phyloP scores from a whole-genome alignment of 805 yeast genomes.

The Kazachstania bromeliacearum region DNA sequence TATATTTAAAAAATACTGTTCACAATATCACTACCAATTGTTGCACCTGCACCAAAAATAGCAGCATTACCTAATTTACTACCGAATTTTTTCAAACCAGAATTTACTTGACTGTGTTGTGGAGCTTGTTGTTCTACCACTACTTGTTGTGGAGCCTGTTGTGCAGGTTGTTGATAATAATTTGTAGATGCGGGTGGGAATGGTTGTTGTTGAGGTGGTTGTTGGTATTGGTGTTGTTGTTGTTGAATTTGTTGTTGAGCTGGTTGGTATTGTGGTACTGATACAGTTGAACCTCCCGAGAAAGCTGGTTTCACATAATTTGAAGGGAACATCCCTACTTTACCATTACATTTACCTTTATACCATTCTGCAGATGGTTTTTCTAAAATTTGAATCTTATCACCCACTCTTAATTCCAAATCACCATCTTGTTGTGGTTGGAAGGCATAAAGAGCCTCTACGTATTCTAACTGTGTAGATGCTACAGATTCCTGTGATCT shows the following conservation, averaged over 20 bases:
- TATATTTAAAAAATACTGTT: slow-evolving; percentile 51
- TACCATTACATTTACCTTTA: slow-evolving; percentile 57
- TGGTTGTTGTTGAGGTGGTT: slow-evolving; percentile 27
- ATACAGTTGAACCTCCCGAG: slow-evolving; percentile 17
- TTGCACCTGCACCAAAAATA: slow-evolving; percentile 93
- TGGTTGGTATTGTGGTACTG: slow-evolving; percentile 10
- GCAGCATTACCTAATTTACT: slow-evolving; percentile 86
- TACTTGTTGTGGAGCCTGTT: slow-evolving; percentile 25
- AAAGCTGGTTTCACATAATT: slow-evolving; percentile 55
- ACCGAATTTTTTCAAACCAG: slow-evolving; percentile 52
- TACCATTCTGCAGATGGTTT: slow-evolving; percentile 84
- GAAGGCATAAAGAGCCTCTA: slow-evolving; percentile 69
- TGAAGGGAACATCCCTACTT: slow-evolving; percentile 79
- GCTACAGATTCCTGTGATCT: slow-evolving; percentile 7
- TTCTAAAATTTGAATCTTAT: slow-evolving; percentile 58
- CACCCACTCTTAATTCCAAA: slow-evolving; percentile 54
- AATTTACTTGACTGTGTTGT: slow-evolving; percentile 24
- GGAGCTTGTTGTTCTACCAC: slow-evolving; percentile 24
- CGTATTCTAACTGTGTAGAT: slow-evolving; percentile 29
- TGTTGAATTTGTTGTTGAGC: slow-evolving; percentile 5
- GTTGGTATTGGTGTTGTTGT: slow-evolving; percentile 10
- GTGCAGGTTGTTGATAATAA: slow-evolving; percentile 36
- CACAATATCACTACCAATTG: slow-evolving; percentile 76
- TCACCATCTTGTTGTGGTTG: slow-evolving; percentile 70
- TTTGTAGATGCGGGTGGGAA: slow-evolving; percentile 44